Evolutionary conservation across 2,329 filamentous ascomycete species (phyloP).

Genomic region (Tolypocladium album): DNA sequence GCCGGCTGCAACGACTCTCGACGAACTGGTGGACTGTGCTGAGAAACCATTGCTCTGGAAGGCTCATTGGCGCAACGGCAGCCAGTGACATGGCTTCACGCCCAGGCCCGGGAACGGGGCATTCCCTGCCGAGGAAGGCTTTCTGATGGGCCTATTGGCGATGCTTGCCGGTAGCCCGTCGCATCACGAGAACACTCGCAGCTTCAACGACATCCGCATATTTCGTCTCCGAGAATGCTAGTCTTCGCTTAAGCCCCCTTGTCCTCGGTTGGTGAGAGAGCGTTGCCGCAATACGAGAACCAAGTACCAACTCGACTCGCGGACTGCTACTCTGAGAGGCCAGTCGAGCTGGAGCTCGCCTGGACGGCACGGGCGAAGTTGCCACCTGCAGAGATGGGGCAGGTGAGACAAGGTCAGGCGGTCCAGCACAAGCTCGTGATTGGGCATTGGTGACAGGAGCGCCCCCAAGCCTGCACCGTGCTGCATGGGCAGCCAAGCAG

Average conservation of each 20-base stretch:
- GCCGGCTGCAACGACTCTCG: not conserved
- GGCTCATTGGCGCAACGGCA: conserved; percentile 6
- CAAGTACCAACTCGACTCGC: not conserved
- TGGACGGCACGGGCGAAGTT: not conserved
- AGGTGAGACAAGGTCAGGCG: conserved; percentile 5
- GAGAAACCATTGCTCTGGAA: not conserved
- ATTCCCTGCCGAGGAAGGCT: not conserved
- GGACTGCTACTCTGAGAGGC: not conserved
- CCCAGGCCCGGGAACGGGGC: not conserved
- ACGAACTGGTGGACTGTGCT: not conserved
- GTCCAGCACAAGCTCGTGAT: not conserved
- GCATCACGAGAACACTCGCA: not conserved
- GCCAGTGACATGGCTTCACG: conserved; percentile 6
- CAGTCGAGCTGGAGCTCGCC: not conserved
- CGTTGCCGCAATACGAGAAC: not conserved
- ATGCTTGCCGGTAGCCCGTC: not conserved
- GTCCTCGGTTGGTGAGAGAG: not conserved
- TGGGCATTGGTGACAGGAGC: not conserved
- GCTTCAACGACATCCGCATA: not conserved
- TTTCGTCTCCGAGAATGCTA: not conserved
- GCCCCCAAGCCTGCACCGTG: not conserved
- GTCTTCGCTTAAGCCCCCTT: not conserved
- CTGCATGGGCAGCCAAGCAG: not conserved
- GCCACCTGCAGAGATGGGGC: not conserved
- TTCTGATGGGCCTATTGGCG: not conserved